Percentiles rank a stretch among this genome's conserved stretches.
Evolutionary conservation across 1,139 yeast genomes (phyloP).

Genomic region (Petasospora fabianii): DNA sequence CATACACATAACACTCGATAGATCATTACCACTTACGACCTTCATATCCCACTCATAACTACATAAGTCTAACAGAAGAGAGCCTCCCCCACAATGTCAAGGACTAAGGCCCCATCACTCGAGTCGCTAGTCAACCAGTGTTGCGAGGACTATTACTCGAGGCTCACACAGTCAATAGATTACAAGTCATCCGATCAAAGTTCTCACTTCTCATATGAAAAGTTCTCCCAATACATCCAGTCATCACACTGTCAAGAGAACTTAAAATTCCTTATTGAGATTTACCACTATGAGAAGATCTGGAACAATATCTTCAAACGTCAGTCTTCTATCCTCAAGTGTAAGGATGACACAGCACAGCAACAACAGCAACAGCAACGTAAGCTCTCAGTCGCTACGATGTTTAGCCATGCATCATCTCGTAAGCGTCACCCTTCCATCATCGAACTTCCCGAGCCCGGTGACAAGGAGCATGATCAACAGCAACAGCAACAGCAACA

Average conservation of each 20-base stretch:
- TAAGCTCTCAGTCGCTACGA: constrained; percentile 22
- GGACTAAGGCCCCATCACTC: constrained; percentile 20
- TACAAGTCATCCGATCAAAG: constrained; percentile 3
- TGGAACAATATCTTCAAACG: constrained; percentile 31
- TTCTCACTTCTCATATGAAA: constrained; percentile 12
- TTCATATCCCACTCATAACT: no score
- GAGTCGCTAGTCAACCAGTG: constrained; percentile 27
- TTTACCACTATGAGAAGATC: constrained; percentile 41
- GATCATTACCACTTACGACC: no score
- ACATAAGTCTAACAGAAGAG: no score
- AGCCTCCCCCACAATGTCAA: constrained; percentile 1
- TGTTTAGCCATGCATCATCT: constrained; percentile 18
- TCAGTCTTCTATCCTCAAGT: constrained; percentile 29
- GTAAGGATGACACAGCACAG: constrained; percentile 24
- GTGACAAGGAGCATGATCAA: neutral
- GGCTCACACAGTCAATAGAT: constrained; percentile 6
- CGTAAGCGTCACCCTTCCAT: constrained; percentile 21
- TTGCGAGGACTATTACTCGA: constrained; percentile 24
- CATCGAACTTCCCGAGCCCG: constrained; percentile 18
- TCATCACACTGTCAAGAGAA: constrained; percentile 44
- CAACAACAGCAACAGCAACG: constrained; percentile 12
- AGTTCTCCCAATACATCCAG: constrained; percentile 24
- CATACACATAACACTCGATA: no score
- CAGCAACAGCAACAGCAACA: constrained; percentile 1
- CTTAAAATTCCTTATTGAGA: constrained; percentile 42